A percentile compares a stretch with the other conserved stretches of the same genome.
These are phyloP conservation scores for Juglanconis oblonga DNA, from an alignment of 2,329 filamentous ascomycete genomes.

Conservation along the genomic window DNA sequence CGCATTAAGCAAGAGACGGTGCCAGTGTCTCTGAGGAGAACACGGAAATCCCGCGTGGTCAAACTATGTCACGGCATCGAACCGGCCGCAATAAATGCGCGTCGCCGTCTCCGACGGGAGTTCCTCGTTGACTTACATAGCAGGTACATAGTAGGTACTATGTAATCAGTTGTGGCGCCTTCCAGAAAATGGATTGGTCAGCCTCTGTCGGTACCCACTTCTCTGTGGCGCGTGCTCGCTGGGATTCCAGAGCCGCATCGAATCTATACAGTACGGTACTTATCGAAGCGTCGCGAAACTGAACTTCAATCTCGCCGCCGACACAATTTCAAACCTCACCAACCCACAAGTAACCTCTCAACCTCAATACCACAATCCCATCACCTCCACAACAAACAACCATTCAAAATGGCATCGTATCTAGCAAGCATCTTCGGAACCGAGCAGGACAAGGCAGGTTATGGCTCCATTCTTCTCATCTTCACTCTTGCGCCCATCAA, in stretches of 20 bases:
- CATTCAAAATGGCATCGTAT: slow-evolving; percentile 80
- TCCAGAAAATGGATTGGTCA: not conserved
- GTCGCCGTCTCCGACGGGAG: too few relatives aligned
- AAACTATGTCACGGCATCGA: too few relatives aligned
- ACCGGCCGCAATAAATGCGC: too few relatives aligned
- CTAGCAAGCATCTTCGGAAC: slow-evolving; percentile 99
- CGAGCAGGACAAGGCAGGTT: slow-evolving; percentile 80
- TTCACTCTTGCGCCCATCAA: slow-evolving; percentile 1
- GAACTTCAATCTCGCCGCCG: slow-evolving; percentile 13
- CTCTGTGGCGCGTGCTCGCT: not conserved
- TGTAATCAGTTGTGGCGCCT: not conserved
- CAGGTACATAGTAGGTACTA: not conserved
- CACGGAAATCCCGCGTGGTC: too few relatives aligned
- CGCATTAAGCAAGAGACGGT: too few relatives aligned
- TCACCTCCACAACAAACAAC: not conserved
- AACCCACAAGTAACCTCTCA: not conserved
- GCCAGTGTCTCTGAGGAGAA: too few relatives aligned
- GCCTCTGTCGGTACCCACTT: not conserved
- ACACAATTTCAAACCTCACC: not conserved
- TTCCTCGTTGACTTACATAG: not conserved
- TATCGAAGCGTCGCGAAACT: not conserved
- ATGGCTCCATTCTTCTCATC: slow-evolving; percentile 16
- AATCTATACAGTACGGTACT: not conserved
- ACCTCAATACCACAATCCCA: not conserved
- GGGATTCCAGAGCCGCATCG: not conserved